Percentiles rank a stretch among this genome's conserved stretches.
Conservation (phyloP, 2,329 filamentous ascomycete species). For the Cladosporium sp. region DNA sequence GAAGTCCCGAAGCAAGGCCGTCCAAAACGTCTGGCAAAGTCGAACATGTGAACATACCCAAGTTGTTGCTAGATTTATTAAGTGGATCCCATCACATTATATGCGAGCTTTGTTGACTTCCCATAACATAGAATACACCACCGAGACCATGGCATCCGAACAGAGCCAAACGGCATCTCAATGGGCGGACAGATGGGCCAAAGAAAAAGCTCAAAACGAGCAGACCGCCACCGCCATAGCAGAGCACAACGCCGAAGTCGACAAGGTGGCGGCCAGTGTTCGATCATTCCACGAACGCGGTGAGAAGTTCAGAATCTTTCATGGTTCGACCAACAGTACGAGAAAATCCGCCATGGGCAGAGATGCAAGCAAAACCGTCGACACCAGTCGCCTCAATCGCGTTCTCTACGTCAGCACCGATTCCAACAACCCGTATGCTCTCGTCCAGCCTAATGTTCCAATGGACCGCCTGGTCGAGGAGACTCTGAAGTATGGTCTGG, state of each 20-base stretch:
- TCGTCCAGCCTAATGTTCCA: conserved; percentile 64
- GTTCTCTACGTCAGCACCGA: conserved; percentile 44
- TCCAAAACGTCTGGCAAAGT: too few relatives aligned
- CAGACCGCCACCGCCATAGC: conserved; percentile 31
- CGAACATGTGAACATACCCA: too few relatives aligned
- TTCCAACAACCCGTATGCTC: conserved; percentile 37
- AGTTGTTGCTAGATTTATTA: too few relatives aligned
- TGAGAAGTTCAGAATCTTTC: conserved; percentile 67
- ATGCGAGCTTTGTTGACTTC: too few relatives aligned
- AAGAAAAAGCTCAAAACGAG: conserved; percentile 18
- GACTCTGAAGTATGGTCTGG: conserved; percentile 50
- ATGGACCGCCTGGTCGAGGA: conserved; percentile 61
- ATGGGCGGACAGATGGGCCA: background rate
- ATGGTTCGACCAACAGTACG: conserved; percentile 74
- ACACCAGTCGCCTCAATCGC: conserved; percentile 46
- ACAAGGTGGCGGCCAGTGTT: conserved; percentile 43
- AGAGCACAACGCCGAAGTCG: conserved; percentile 31
- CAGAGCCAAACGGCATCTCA: background rate
- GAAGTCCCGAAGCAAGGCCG: too few relatives aligned
- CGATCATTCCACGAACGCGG: conserved; percentile 47
- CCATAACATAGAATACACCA: too few relatives aligned
- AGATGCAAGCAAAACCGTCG: conserved; percentile 28
- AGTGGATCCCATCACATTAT: too few relatives aligned
- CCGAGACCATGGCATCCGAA: background rate
- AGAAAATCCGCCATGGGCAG: conserved; percentile 33